Conservation (phyloP, 2,329 filamentous ascomycete species). For the Boeremia lycopersici region DNA sequence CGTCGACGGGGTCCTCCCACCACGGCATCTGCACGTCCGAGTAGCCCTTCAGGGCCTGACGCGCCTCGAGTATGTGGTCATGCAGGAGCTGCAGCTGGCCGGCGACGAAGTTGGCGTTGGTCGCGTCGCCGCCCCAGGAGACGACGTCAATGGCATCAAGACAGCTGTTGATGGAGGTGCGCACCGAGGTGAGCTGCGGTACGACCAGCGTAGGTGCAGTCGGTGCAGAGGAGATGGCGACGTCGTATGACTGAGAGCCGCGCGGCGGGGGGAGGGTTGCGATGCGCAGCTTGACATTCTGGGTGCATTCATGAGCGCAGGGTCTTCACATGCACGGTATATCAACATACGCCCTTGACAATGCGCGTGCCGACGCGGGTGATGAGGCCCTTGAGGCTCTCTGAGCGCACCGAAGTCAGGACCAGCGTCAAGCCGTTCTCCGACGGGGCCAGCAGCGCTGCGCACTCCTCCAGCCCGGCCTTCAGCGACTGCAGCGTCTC, state of each 20-base stretch:
- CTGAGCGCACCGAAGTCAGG: conserved; percentile 83
- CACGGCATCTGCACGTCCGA: conserved; percentile 59
- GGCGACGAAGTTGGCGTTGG: conserved; percentile 62
- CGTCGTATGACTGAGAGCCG: conserved; percentile 57
- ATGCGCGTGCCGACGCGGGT: conserved; percentile 90
- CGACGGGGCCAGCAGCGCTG: conserved; percentile 80
- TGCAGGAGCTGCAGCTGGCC: conserved; percentile 64
- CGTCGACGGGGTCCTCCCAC: conserved; percentile 61
- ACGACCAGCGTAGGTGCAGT: conserved; percentile 66
- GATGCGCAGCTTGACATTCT: conserved; percentile 80
- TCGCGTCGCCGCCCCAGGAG: conserved; percentile 71
- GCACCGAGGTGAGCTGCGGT: conserved; percentile 71
- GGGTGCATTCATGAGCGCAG: conserved; percentile 7
- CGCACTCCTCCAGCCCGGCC: conserved; percentile 84
- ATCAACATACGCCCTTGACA: conserved; percentile 77
- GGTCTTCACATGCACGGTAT: neutral
- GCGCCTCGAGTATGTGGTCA: conserved; percentile 67
- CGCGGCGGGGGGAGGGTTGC: conserved; percentile 66
- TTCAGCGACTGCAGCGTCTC: conserved; percentile 67
- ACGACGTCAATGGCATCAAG: conserved; percentile 83
- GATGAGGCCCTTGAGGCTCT: conserved; percentile 89
- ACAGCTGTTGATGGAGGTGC: conserved; percentile 79
- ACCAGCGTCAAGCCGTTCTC: conserved; percentile 89
- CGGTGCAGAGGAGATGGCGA: conserved; percentile 59
- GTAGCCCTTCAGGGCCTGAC: conserved; percentile 62